Evolutionary conservation across 495 filamentous ascomycete genomes (phyloP).

Genomic region (Penicillium samsonianum): DNA sequence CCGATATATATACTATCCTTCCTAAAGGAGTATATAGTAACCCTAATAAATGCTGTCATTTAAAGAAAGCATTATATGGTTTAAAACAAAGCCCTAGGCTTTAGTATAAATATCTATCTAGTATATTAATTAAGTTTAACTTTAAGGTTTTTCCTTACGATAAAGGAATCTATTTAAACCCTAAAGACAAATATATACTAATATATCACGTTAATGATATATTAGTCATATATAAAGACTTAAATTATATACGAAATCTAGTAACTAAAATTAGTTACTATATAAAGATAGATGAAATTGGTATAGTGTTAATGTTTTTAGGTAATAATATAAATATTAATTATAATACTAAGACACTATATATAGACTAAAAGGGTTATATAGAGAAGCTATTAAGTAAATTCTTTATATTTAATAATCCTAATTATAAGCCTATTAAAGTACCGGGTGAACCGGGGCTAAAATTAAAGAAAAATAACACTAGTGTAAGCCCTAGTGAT

Average conservation of each 20-base stretch:
- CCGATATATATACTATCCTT: not conserved
- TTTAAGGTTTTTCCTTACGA: not conserved
- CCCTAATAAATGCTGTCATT: not conserved
- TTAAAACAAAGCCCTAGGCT: not conserved
- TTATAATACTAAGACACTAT: not conserved
- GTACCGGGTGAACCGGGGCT: not conserved
- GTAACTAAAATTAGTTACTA: not conserved
- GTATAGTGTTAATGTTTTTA: not conserved
- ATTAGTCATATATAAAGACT: not conserved
- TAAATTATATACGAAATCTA: not conserved
- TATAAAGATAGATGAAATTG: not conserved
- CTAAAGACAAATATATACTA: not conserved
- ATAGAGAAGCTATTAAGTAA: not conserved
- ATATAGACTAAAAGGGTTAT: not conserved
- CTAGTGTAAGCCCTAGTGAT: not conserved
- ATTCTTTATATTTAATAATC: not conserved
- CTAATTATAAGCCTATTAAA: not conserved
- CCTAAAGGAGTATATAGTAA: not conserved
- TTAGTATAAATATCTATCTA: not conserved
- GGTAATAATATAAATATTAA: not conserved
- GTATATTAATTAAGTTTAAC: not conserved
- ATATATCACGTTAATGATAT: slow-evolving; percentile 4
- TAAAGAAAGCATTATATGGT: not conserved
- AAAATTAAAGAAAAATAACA: not conserved
- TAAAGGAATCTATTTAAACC: not conserved